Base-by-base conservation (phyloP, 2,329 filamentous ascomycete genomes). In the Xylariaceae sp. region DNA sequence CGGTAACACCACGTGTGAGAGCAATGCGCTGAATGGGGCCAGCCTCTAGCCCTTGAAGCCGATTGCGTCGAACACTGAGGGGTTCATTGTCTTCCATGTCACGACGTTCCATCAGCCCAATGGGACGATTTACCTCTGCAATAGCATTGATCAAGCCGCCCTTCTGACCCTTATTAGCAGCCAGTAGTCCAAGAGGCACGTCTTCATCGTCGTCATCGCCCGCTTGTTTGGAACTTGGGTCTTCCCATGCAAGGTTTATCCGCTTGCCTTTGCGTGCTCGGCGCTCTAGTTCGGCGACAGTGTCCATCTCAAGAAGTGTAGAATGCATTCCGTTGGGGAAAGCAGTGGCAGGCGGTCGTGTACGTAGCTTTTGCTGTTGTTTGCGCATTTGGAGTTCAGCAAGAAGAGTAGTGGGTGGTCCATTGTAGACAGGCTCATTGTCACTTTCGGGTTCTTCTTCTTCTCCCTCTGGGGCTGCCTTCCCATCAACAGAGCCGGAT, bases 41-140 rank as follows among this genome's bases (percentile, higher is more conserved):
- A 0, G 72, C 70, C 41, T 77, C 74, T 14, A 80, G 77, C 36
- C 89, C 89, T 41, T 86, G 80, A 6, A 97, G 77, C 50, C 92
- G 81, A 39, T 87, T 88, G 44, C 89, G 84, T 2, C 92, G 86
- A 38, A 80, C 80, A 62, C 88, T 91, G 17, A 97, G 75, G 0
- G 94, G 92, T 67, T 97, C 94, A 50, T 91, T 94, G 63, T 99
- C 94, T 67, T 99, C 94, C 59, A 94, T 74, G 53, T 95, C 87
- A 43, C 90, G 84, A 62, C 83, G 84, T 66, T 95, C 88, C 76
- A 94, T 86, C 50, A 94, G 70, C 5, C 89, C 89, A 5, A 90
- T 69, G 0, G 89, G 88, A 11, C 84, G 72, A 70, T 84, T 79
- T 57, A 85, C 64, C 71, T 82, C 79, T 51, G 77, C 75, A 54